phyloP scores from a whole-genome alignment of 2,329 filamentous ascomycete genomes.

The Pezicula rhizophila region DNA sequence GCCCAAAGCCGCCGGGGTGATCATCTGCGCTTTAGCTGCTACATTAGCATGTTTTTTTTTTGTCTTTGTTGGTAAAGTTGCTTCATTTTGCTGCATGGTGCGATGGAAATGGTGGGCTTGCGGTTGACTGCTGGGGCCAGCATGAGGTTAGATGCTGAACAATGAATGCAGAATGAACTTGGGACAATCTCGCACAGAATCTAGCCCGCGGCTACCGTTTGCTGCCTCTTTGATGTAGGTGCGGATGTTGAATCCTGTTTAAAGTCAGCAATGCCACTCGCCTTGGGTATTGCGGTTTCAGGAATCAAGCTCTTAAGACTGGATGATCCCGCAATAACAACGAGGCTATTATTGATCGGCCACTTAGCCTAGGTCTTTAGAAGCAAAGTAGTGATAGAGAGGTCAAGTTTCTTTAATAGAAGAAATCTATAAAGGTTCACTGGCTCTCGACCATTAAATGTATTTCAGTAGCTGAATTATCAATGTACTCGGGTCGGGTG shows the following conservation, averaged over 20 bases:
- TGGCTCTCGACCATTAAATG: too few relatives aligned
- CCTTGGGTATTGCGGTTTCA: neutral
- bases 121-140: neutral
- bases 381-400: neutral
- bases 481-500: too few relatives aligned
- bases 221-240: conserved; percentile 26
- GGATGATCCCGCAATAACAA: too few relatives aligned
- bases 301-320: too few relatives aligned
- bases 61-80: too few relatives aligned
- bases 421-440: too few relatives aligned
- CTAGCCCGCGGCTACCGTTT: conserved; percentile 25
- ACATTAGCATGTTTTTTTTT: too few relatives aligned
- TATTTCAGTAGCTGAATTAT: too few relatives aligned
- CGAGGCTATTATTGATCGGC: too few relatives aligned
- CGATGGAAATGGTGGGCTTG: neutral
- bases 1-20: neutral
- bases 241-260: conserved; percentile 19
- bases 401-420: too few relatives aligned
- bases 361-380: neutral
- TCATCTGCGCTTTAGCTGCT: too few relatives aligned
- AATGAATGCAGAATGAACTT: conserved; percentile 14
- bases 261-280: conserved; percentile 16
- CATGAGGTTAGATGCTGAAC: conserved; percentile 26
- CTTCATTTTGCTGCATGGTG: neutral
- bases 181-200: conserved; percentile 21